These are phyloP conservation scores for Schizophyllum amplum DNA, from an alignment of 1,284 basidiomycete species.

Conservation along the genomic window DNA sequence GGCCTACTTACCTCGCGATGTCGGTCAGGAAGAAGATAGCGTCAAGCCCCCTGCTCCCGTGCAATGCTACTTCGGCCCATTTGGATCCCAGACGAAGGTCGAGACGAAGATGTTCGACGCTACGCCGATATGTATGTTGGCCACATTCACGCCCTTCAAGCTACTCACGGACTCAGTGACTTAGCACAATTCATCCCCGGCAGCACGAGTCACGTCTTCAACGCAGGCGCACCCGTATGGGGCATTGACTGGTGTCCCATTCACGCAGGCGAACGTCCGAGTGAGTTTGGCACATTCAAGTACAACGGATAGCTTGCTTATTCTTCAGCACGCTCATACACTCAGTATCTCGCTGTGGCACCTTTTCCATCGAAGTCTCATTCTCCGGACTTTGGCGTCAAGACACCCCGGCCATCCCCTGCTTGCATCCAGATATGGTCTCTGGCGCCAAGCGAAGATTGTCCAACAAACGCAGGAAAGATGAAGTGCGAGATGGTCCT, in stretches of 20 bases:
- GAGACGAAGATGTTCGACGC: slow-evolving; percentile 48
- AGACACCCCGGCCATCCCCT: slow-evolving; percentile 38
- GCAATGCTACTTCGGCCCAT: slow-evolving; percentile 55
- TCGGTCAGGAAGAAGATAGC: slow-evolving; percentile 37
- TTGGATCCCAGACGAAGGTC: slow-evolving; percentile 39
- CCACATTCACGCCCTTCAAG: not conserved
- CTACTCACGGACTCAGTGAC: slow-evolving; percentile 3
- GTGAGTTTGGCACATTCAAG: slow-evolving; percentile 27
- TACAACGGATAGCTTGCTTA: slow-evolving; percentile 1
- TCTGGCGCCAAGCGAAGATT: slow-evolving; percentile 23
- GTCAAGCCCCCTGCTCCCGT: slow-evolving; percentile 44
- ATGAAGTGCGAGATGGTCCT: slow-evolving; percentile 69
- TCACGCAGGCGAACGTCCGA: slow-evolving; percentile 45
- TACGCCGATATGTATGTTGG: slow-evolving; percentile 44
- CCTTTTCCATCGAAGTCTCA: slow-evolving; percentile 59
- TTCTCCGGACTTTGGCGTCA: slow-evolving; percentile 51
- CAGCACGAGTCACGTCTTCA: slow-evolving; percentile 60
- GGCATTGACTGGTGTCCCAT: slow-evolving; percentile 88
- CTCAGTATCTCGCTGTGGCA: slow-evolving; percentile 78
- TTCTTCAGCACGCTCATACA: slow-evolving; percentile 39
- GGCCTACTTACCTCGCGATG: slow-evolving; percentile 49
- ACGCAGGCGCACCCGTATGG: slow-evolving; percentile 81
- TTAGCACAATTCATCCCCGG: slow-evolving; percentile 41
- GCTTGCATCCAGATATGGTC: slow-evolving; percentile 73
- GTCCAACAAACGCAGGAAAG: slow-evolving; percentile 25